A percentile compares a stretch with the other conserved stretches of the same genome.
Conservation (phyloP, 106 monocot species). For the Dioscorea zingiberensis region DNA sequence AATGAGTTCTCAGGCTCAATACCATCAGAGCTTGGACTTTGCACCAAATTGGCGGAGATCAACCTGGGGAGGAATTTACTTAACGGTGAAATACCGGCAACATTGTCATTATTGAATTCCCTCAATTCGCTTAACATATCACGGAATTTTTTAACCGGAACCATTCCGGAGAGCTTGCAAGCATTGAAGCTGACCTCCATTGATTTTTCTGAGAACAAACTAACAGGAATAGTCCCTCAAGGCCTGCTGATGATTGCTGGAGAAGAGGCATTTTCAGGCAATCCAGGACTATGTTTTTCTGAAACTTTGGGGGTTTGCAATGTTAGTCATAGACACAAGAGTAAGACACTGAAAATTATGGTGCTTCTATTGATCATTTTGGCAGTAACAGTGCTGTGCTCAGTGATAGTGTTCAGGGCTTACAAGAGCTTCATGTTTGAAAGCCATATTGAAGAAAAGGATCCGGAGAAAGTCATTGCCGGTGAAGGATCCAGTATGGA, state of each 20-base stretch:
- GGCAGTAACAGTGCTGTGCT: not conserved
- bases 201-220: slow-evolving; percentile 46
- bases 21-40: slow-evolving; percentile 49
- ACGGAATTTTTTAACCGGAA: slow-evolving; percentile 37
- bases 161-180: slow-evolving; percentile 46
- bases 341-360: not conserved
- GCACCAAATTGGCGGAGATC: slow-evolving; percentile 48
- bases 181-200: slow-evolving; percentile 58
- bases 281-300: slow-evolving; percentile 45
- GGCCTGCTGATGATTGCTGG: slow-evolving; percentile 55
- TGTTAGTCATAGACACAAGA: slow-evolving; percentile 8
- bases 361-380: not conserved
- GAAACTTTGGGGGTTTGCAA: slow-evolving; percentile 28
- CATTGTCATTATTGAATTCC: slow-evolving; percentile 33
- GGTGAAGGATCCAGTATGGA: not conserved
- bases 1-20: slow-evolving; percentile 58
- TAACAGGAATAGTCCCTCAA: slow-evolving; percentile 57
- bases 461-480: not conserved
- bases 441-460: not conserved
- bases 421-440: not conserved
- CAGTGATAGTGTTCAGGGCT: not conserved
- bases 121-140: slow-evolving; percentile 79
- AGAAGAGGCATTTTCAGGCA: slow-evolving; percentile 38
- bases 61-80: slow-evolving; percentile 53
- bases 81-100: slow-evolving; percentile 50